Percentiles rank a stretch among this genome's conserved stretches.
Conservation (phyloP, 192 early-diverging fungal genomes). For the Kickxella alabastrina region DNA sequence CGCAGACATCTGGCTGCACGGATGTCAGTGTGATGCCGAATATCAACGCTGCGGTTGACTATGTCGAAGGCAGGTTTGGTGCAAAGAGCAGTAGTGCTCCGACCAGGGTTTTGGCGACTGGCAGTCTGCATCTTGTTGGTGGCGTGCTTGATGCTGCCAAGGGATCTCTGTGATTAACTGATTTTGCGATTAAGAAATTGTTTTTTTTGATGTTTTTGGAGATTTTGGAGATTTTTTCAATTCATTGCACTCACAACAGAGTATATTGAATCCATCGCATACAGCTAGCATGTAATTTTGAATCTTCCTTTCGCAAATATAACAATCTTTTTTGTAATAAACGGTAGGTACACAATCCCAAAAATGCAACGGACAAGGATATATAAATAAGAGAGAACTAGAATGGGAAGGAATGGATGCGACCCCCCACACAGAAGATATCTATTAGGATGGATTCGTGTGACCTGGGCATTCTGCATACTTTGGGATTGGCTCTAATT, state of each 20-base stretch:
- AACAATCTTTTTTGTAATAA: not conserved
- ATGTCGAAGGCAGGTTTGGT: slow-evolving; percentile 34
- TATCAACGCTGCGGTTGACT: slow-evolving; percentile 65
- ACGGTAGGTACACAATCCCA: slow-evolving; percentile 4
- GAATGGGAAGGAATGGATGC: not conserved
- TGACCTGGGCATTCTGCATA: not conserved
- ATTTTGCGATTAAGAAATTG: not conserved
- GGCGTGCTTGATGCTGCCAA: slow-evolving; percentile 62
- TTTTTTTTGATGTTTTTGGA: no score
- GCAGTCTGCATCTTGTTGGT: slow-evolving; percentile 90
- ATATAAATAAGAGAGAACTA: not conserved
- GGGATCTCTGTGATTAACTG: slow-evolving; percentile 20
- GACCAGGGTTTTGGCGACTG: slow-evolving; percentile 77
- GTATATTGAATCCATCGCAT: not conserved
- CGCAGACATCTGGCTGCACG: slow-evolving; percentile 21
- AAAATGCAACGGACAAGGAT: not conserved
- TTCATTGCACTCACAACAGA: not conserved
- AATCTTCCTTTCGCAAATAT: slow-evolving; percentile 6
- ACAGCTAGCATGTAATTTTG: not conserved
- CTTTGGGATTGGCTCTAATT: slow-evolving; percentile 6
- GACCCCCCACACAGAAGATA: not conserved
- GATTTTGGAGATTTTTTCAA: no score
- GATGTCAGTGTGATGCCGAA: slow-evolving; percentile 46
- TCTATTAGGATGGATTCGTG: not conserved
- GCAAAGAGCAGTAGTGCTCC: not conserved